phyloP scores from a whole-genome alignment of 140 eudicot species.

The Flaveria floridana region DNA sequence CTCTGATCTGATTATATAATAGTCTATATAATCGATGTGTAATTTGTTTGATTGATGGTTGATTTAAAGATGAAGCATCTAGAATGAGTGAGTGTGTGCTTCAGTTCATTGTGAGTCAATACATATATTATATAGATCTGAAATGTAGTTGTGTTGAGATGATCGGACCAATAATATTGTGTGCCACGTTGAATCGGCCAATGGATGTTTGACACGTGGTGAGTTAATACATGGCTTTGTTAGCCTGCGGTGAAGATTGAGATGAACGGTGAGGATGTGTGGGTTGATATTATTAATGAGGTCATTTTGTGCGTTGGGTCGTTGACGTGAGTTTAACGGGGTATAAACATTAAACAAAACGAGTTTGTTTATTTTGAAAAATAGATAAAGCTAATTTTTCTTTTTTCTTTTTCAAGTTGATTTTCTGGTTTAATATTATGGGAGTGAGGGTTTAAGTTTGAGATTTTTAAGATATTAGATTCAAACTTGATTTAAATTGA shows the following conservation, averaged over 20 bases:
- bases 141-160: constrained; percentile 37
- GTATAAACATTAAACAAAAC: too few species aligned
- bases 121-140: constrained; percentile 35
- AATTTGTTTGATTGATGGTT: neutral
- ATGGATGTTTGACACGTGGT: constrained; percentile 41
- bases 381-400: too few species aligned
- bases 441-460: too few species aligned
- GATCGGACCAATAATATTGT: constrained; percentile 52
- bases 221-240: constrained; percentile 5
- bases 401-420: too few species aligned
- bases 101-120: neutral
- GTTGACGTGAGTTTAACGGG: too few species aligned
- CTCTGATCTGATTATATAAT: too few species aligned
- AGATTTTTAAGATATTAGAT: too few species aligned
- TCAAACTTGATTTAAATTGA: too few species aligned
- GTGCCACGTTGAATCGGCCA: constrained; percentile 47
- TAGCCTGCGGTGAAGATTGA: constrained; percentile 11
- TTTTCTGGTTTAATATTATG: too few species aligned
- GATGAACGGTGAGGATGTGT: constrained; percentile 36
- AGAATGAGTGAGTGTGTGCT: neutral
- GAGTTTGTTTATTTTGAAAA: too few species aligned
- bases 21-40: too few species aligned
- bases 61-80: neutral
- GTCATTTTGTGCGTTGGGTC: too few species aligned
- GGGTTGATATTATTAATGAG: neutral